A percentile compares a stretch with the other conserved stretches of the same genome.
Conservation (phyloP, 345 rosid species). For the Salix viminalis region DNA sequence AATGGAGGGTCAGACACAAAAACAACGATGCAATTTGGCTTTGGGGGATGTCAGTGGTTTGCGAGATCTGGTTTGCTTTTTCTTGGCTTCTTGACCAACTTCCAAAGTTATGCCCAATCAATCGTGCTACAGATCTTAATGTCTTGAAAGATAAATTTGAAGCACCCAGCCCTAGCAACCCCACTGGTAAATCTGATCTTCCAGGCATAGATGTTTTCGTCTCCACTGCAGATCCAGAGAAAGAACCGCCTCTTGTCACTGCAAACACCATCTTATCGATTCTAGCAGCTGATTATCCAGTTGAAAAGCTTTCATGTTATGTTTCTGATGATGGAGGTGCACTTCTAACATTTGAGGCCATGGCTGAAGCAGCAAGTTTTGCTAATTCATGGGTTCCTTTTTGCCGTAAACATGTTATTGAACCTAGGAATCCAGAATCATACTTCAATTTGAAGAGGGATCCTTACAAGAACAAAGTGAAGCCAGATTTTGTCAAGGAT, state of each 20-base stretch:
- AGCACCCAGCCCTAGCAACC: slow-evolving; percentile 61
- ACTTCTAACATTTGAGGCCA: slow-evolving; percentile 93
- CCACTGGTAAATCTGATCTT: slow-evolving; percentile 92
- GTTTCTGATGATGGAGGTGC: slow-evolving; percentile 99
- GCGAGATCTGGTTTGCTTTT: slow-evolving; percentile 94
- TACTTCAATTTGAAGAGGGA: slow-evolving; percentile 88
- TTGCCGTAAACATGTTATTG: slow-evolving; percentile 85
- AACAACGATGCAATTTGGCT: slow-evolving; percentile 82
- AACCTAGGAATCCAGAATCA: slow-evolving; percentile 95
- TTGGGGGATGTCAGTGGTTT: slow-evolving; percentile 98
- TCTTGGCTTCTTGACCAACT: slow-evolving; percentile 99
- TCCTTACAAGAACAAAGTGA: slow-evolving; percentile 94
- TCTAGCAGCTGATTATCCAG: slow-evolving; percentile 86
- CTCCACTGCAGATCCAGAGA: slow-evolving; percentile 98
- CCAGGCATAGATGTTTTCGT: slow-evolving; percentile 91
- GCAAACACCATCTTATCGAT: slow-evolving; percentile 96
- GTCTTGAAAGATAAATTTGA: slow-evolving; percentile 94
- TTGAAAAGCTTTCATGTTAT: slow-evolving; percentile 95
- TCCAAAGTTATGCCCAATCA: slow-evolving; percentile 84
- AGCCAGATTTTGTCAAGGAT: slow-evolving; percentile 84
- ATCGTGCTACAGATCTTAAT: slow-evolving; percentile 85
- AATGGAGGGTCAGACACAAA: slow-evolving; percentile 64
- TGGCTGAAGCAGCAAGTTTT: slow-evolving; percentile 99
- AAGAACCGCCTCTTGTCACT: slow-evolving; percentile 98
- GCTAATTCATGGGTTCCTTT: slow-evolving; percentile 95